These are phyloP conservation scores for Fraxinus anomala DNA, from an alignment of 257 asterid genomes.

Conservation along the genomic window DNA sequence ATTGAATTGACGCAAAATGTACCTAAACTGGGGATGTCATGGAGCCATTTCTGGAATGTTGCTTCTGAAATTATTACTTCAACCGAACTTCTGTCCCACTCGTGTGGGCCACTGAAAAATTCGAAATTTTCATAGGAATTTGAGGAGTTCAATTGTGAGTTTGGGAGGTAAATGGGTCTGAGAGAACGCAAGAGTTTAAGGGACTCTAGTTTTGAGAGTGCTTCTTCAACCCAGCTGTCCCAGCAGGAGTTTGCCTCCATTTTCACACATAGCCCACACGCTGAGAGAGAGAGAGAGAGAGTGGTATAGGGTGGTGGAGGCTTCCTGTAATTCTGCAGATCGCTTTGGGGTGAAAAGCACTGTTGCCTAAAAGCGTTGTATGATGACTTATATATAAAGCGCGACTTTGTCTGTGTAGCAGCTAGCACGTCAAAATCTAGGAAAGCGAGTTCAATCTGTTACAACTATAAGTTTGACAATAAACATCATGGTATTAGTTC, in stretches of 20 bases:
- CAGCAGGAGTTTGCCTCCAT: conserved; percentile 48
- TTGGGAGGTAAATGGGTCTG: conserved; percentile 75
- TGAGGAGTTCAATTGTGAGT: not conserved
- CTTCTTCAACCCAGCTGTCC: conserved; percentile 76
- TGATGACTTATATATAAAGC: too few species aligned
- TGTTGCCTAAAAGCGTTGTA: not conserved
- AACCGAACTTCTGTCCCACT: conserved; percentile 87
- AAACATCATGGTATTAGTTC: too few species aligned
- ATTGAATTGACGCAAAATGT: not conserved
- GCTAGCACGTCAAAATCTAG: too few species aligned
- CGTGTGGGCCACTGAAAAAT: conserved; percentile 55
- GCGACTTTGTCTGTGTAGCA: too few species aligned
- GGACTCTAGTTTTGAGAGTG: conserved; percentile 58
- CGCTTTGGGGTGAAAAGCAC: not conserved
- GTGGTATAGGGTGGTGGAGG: not conserved
- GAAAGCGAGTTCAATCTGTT: too few species aligned
- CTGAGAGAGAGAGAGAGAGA: not conserved
- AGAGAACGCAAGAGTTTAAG: conserved; percentile 77
- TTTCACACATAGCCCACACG: conserved; percentile 10
- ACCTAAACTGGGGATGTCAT: conserved; percentile 84
- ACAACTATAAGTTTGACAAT: too few species aligned
- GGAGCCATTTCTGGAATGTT: conserved; percentile 83
- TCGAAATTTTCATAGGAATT: conserved; percentile 28
- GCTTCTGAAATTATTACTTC: conserved; percentile 67
- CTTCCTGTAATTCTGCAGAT: not conserved